Evolutionary conservation across 129 eudicot species (phyloP), one percentile per base, ranked within the genome.

Genomic region (Tagetes patula): DNA sequence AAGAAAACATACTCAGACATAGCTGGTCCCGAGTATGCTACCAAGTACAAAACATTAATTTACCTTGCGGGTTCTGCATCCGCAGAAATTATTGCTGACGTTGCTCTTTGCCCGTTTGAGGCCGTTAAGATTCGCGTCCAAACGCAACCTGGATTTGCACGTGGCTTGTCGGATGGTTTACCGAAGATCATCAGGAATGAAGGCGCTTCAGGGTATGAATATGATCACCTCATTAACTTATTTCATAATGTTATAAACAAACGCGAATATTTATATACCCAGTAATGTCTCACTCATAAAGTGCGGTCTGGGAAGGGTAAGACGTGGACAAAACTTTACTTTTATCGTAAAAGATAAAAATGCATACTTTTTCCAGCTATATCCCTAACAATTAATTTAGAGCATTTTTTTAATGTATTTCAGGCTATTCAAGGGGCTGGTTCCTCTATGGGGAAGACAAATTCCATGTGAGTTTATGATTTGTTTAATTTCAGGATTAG

Each of bases 61-160:
- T 87, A 73, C 82, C 91, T 92, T 64, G 98, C 91, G 34, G 98
- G 95, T 34, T 89, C 96, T 75, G 98, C 98, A 3, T 92, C 96
- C 2, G 94, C 95, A 14, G 91, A 92, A 81, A 65, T 87, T 2
- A 85, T 92, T 66, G 98, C 98, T 6, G 95, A 85, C 38, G 74
- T 92, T 67, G 95, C 95, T 2, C 96, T 92, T 55, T 92, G 95
- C 66, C 98, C 98, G 33, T 84, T 92, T 54, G 98, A 89, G 83
- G 98, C 98, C 0, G 95, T 89, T 13, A 92, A 92, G 86, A 94
- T 92, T 74, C 96, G 98, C 41, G 96, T 92, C 34, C 98, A 92
- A 75, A 92, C 98, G 52, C 96, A 92, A 66, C 96, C 96, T 47
- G 88, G 88, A 36, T 92, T 89, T 27, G 98, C 98, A 40, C 82